Conservation (phyloP, 495 filamentous ascomycete species). For the Sordaria brevicollis region DNA sequence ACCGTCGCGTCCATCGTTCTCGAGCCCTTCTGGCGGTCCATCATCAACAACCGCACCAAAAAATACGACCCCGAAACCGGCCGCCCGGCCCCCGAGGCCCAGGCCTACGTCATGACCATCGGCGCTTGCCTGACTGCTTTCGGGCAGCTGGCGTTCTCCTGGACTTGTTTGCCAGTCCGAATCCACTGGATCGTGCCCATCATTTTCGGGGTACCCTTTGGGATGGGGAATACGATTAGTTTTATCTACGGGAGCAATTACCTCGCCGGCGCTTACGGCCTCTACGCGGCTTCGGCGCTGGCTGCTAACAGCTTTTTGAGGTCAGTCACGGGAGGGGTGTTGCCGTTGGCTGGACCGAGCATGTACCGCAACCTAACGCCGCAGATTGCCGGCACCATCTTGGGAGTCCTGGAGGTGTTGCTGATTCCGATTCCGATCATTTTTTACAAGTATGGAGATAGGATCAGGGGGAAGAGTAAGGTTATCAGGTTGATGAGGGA, state of each 20-base stretch:
- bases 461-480: constrained; percentile 53
- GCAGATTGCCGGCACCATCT: constrained; percentile 68
- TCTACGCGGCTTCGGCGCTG: constrained; percentile 66
- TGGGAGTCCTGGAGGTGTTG: constrained; percentile 57
- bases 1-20: constrained; percentile 51
- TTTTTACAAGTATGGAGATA: constrained; percentile 66
- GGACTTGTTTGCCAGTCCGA: constrained; percentile 62
- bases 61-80: constrained; percentile 58
- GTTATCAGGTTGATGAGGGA: constrained; percentile 61
- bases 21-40: constrained; percentile 60
- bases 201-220: constrained; percentile 68
- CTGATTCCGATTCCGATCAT: constrained; percentile 71
- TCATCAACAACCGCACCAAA: constrained; percentile 55
- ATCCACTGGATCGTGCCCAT: constrained; percentile 72
- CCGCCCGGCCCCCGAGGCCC: constrained; percentile 59
- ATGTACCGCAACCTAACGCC: constrained; percentile 60
- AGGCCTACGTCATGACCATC: constrained; percentile 60
- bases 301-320: constrained; percentile 68
- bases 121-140: constrained; percentile 57
- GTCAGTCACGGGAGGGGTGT: constrained; percentile 53
- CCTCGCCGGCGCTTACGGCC: constrained; percentile 64
- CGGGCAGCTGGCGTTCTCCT: constrained; percentile 69
- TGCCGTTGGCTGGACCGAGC: constrained; percentile 62
- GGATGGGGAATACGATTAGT: constrained; percentile 61
- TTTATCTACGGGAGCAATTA: constrained; percentile 80